phyloP scores from a whole-genome alignment of 2,329 filamentous ascomycete species.

The Fusarium sp. region DNA sequence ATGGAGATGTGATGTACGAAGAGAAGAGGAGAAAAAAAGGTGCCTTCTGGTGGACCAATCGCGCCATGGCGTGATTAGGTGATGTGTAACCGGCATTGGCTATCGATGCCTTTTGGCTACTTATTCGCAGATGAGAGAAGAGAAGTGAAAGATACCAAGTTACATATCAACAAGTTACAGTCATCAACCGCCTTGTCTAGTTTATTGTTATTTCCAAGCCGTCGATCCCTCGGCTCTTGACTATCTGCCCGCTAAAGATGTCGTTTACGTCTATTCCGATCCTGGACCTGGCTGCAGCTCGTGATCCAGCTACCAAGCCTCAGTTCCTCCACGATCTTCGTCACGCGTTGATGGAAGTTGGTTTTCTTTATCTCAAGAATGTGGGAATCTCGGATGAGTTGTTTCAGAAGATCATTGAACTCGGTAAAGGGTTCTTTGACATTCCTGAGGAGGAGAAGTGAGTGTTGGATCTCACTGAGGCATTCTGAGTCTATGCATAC shows the following conservation, averaged over 20 bases:
- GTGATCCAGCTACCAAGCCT: slow-evolving; percentile 76
- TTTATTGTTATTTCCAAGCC: not conserved
- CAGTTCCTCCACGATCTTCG: slow-evolving; percentile 80
- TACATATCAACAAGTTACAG: slow-evolving; percentile 37
- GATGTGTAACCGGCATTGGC: slow-evolving; percentile 39
- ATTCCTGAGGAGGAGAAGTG: slow-evolving; percentile 83
- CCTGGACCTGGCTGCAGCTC: slow-evolving; percentile 79
- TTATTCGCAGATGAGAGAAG: slow-evolving; percentile 20
- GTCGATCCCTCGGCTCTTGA: slow-evolving; percentile 1
- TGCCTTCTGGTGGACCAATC: slow-evolving; percentile 53
- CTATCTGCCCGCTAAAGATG: slow-evolving; percentile 57
- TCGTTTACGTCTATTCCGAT: slow-evolving; percentile 84
- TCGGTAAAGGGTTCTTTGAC: slow-evolving; percentile 83
- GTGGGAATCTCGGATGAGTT: slow-evolving; percentile 79
- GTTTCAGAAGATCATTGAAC: slow-evolving; percentile 74
- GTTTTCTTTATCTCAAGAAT: slow-evolving; percentile 88
- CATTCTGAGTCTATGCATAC: not conserved
- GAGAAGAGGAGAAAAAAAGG: slow-evolving; percentile 34
- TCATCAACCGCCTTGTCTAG: not conserved
- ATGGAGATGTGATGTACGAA: slow-evolving; percentile 5
- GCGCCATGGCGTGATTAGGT: slow-evolving; percentile 53
- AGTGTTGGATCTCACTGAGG: slow-evolving; percentile 38
- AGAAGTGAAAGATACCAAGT: slow-evolving; percentile 42
- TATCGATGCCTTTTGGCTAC: slow-evolving; percentile 6
- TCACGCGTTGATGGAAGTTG: slow-evolving; percentile 86